Conservation (phyloP, 805 yeast species). For the Saturnispora besseyi region DNA sequence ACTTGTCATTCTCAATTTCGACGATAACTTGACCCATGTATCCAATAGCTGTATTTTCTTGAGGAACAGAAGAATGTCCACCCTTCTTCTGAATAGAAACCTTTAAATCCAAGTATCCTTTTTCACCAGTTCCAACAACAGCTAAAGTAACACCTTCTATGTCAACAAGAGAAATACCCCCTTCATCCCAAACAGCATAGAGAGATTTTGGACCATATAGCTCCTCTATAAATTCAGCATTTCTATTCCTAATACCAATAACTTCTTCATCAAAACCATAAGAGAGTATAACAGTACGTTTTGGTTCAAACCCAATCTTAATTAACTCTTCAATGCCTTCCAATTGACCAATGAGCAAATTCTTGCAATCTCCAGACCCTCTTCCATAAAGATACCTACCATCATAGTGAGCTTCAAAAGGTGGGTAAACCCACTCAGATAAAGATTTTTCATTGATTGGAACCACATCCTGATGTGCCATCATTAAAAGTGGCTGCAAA, state of each 20-base stretch:
- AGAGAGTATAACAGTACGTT: conserved; percentile 36
- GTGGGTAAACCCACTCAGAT: conserved; percentile 31
- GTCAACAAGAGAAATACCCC: conserved; percentile 30
- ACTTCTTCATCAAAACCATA: conserved; percentile 47
- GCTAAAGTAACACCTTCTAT: conserved; percentile 33
- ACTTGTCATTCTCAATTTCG: conserved; percentile 31
- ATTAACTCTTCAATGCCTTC: conserved; percentile 26
- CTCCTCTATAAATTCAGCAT: conserved; percentile 28
- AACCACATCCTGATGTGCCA: conserved; percentile 47
- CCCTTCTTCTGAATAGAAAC: conserved; percentile 38
- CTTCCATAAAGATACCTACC: conserved; percentile 33
- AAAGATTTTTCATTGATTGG: conserved; percentile 37
- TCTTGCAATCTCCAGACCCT: conserved; percentile 37
- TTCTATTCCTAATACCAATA: conserved; percentile 30
- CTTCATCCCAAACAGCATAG: conserved; percentile 39
- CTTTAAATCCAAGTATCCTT: conserved; percentile 36
- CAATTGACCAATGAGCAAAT: conserved; percentile 33
- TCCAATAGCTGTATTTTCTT: conserved; percentile 41
- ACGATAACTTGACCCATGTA: conserved; percentile 34
- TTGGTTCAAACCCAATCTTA: conserved; percentile 31
- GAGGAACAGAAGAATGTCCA: conserved; percentile 45
- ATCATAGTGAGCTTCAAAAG: conserved; percentile 32
- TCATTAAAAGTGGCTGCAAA: conserved; percentile 37
- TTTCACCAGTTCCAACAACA: conserved; percentile 40
- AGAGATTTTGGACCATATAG: conserved; percentile 36